Evolutionary conservation across 176 grass and related monocot species (phyloP).

Genomic region (Typha latifolia): DNA sequence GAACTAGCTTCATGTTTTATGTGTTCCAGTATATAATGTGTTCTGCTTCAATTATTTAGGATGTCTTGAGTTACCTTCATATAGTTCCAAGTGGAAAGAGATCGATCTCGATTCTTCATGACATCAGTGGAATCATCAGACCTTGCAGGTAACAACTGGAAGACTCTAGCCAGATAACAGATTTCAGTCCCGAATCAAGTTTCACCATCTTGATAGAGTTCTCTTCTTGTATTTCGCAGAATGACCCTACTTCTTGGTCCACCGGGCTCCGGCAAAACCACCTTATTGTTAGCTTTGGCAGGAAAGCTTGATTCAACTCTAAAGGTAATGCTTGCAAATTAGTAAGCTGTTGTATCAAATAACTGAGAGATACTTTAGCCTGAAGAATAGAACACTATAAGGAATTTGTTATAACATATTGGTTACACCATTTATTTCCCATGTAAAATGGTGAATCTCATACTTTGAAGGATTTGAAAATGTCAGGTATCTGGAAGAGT

Average conservation of each 20-base stretch:
- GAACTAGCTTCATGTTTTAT: neutral
- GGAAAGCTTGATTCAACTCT: constrained; percentile 76
- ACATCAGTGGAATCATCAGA: constrained; percentile 71
- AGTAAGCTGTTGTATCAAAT: neutral
- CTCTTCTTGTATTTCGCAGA: constrained; percentile 22
- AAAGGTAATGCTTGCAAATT: constrained; percentile 26
- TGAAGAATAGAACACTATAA: no score
- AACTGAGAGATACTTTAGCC: no score
- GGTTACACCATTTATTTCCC: no score
- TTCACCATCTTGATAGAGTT: neutral
- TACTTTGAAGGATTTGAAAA: neutral
- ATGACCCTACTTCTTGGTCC: constrained; percentile 87
- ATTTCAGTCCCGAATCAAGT: neutral
- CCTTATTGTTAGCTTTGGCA: constrained; percentile 66
- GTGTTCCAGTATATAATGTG: no score
- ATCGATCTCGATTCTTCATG: constrained; percentile 61
- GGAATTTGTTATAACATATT: no score
- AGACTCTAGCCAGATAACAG: neutral
- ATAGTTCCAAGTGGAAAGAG: constrained; percentile 63
- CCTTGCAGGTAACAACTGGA: constrained; percentile 48
- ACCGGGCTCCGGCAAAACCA: constrained; percentile 92
- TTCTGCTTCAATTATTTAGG: constrained; percentile 23
- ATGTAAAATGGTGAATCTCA: no score
- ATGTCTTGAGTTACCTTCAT: constrained; percentile 47
- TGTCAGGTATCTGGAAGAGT: constrained; percentile 43